Conservation (phyloP, 352 stramenopile genomes). For the Pythium inflatum region DNA sequence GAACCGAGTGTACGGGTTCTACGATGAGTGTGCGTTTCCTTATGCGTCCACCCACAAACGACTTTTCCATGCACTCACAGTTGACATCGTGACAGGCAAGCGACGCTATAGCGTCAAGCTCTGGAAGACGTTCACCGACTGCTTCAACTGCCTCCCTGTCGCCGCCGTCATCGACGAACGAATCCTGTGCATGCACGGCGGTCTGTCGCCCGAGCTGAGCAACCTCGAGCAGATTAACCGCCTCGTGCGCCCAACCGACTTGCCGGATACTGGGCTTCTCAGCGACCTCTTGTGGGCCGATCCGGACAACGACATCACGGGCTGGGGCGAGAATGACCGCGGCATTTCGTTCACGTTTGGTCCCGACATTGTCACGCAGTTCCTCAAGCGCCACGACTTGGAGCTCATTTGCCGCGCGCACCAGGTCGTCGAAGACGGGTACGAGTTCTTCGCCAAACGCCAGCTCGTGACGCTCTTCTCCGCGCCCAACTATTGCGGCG, state of each 20-base stretch:
- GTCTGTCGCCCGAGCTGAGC: conserved; percentile 95
- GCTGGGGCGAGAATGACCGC: conserved; percentile 98
- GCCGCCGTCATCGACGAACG: conserved; percentile 99
- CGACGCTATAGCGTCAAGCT: conserved; percentile 97
- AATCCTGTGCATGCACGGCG: conserved; percentile 99
- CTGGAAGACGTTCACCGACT: conserved; percentile 98
- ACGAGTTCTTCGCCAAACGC: conserved; percentile 75
- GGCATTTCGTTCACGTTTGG: conserved; percentile 99
- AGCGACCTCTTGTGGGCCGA: conserved; percentile 98
- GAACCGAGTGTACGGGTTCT: conserved; percentile 86
- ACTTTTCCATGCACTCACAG: not conserved
- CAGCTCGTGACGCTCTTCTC: conserved; percentile 92
- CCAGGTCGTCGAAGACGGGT: conserved; percentile 80
- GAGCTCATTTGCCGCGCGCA: conserved; percentile 83
- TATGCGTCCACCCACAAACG: not conserved
- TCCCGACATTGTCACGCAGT: conserved; percentile 98
- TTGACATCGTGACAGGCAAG: conserved; percentile 51
- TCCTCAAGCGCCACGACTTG: conserved; percentile 97
- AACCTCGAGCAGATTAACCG: conserved; percentile 94
- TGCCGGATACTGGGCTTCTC: conserved; percentile 94
- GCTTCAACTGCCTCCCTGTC: conserved; percentile 91
- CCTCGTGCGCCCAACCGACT: conserved; percentile 91
- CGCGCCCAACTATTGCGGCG: conserved; percentile 91
- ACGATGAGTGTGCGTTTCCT: conserved; percentile 48
- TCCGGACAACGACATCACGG: conserved; percentile 98